Evolutionary conservation across 2,329 filamentous ascomycete species (phyloP), one percentile per base, ranked within the genome.

Genomic region (Lecanicillium sp.): DNA sequence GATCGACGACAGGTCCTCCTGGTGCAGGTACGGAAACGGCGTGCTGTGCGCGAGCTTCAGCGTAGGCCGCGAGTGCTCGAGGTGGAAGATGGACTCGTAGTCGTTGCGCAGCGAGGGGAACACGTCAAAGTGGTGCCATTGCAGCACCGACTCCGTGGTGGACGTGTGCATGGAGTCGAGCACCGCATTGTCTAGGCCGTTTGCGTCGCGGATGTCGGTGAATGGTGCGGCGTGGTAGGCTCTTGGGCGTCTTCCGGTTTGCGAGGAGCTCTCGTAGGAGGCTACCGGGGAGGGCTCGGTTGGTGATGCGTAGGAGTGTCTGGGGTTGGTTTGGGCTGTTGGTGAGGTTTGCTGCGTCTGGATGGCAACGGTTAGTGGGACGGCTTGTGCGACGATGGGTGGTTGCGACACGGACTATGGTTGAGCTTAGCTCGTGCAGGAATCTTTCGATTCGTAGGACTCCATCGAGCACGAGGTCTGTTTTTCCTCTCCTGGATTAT

Each of bases 91-190:
- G 2, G 68, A 62, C 3, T 57, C 51, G 17, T 66, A 64, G 13
- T 64, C 61, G 19, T 61, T 52, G 2, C 68, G 55, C 17, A 72
- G 55, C 10, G 58, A 57, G 3, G 64, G 60, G 31, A 68, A 68
- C 2, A 57, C 52, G 19, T 69, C 61, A 39, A 72, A 71, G 39
- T 71, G 64, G 6, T 65, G 67, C 69, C 69, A 72, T 40, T 67
- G 64, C 1, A 73, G 57, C n/a, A 73, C 60, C 0, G 65, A 68
- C 46, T 72, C 68, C 0, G 68, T 72, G 1, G 68, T 66, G 0
- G 67, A 71, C 0, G 65, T 70, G 47, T 72, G 69, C 56, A 70
- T 65, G 1, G 65, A 66, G 9, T 69, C 66, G 5, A 73, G 52
- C 3, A 69, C 62, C 0, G 69, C 69, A 40, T 72, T 73, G 43